phyloP scores from a whole-genome alignment of 306 rosid genomes.

The Castanea sativa region DNA sequence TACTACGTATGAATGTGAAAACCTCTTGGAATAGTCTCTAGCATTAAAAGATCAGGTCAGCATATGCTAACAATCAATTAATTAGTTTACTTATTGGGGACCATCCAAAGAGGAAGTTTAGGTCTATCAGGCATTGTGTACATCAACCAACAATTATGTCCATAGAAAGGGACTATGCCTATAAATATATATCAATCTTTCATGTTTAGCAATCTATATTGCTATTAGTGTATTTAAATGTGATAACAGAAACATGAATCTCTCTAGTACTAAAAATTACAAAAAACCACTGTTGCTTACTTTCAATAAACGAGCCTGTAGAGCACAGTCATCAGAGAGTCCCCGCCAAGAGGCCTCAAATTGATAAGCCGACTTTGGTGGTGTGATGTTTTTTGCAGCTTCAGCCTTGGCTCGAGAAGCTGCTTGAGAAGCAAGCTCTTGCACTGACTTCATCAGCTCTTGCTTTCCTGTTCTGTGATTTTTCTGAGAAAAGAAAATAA shows the following conservation, averaged over 20 bases:
- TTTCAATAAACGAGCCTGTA: conserved; percentile 70
- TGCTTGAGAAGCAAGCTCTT: conserved; percentile 82
- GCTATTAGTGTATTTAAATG: neutral
- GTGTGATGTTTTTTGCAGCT: conserved; percentile 59
- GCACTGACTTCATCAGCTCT: conserved; percentile 53
- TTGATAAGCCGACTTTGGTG: conserved; percentile 88
- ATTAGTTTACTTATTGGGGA: neutral
- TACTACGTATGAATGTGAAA: neutral
- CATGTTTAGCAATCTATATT: neutral
- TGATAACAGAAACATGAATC: neutral
- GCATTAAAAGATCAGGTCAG: conserved; percentile 5
- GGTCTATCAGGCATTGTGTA: neutral
- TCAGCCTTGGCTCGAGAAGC: conserved; percentile 70
- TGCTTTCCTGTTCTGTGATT: conserved; percentile 35
- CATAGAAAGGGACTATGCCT: neutral
- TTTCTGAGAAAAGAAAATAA: conserved; percentile 43
- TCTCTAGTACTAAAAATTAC: neutral
- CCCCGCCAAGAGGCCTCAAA: conserved; percentile 90
- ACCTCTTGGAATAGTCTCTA: neutral
- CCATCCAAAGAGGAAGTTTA: neutral
- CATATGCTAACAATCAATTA: neutral
- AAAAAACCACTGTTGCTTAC: conserved; percentile 29
- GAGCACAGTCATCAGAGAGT: conserved; percentile 59
- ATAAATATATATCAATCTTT: neutral
- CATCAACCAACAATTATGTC: neutral